Evolutionary conservation across 2,329 filamentous ascomycete species (phyloP).

Genomic region (Amylocarpus encephaloides): DNA sequence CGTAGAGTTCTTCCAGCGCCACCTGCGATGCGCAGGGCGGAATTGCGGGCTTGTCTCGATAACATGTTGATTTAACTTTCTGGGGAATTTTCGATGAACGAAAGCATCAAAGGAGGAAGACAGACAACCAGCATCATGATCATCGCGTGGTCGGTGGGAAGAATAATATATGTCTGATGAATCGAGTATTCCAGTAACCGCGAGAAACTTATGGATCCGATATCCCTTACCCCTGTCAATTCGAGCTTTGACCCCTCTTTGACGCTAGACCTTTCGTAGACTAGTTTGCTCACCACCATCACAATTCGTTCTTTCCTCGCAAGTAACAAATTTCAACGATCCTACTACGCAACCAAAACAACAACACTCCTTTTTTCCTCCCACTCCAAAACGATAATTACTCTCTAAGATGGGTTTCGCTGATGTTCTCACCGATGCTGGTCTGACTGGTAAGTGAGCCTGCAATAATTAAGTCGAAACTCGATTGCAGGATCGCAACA

Average conservation of each 20-base stretch:
- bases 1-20: conserved; percentile 12
- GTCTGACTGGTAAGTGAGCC: conserved; percentile 46
- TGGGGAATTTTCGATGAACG: background rate
- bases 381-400: conserved; percentile 7
- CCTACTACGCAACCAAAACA: conserved; percentile 12
- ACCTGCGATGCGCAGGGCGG: conserved; percentile 24
- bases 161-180: too few species aligned
- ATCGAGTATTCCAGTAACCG: too few species aligned
- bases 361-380: conserved; percentile 2
- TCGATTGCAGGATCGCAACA: background rate
- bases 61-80: conserved; percentile 20
- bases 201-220: background rate
- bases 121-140: too few species aligned
- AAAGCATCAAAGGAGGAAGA: too few species aligned
- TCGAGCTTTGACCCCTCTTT: too few species aligned
- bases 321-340: conserved; percentile 10
- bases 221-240: background rate
- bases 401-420: conserved; percentile 56
- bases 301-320: background rate
- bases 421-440: conserved; percentile 60
- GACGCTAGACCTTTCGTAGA: too few species aligned
- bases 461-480: background rate
- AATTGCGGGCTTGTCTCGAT: conserved; percentile 22
- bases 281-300: too few species aligned
- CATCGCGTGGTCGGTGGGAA: too few species aligned